Evolutionary conservation across 148 eudicot species (phyloP).

Genomic region (Camellia lanceoleosa): DNA sequence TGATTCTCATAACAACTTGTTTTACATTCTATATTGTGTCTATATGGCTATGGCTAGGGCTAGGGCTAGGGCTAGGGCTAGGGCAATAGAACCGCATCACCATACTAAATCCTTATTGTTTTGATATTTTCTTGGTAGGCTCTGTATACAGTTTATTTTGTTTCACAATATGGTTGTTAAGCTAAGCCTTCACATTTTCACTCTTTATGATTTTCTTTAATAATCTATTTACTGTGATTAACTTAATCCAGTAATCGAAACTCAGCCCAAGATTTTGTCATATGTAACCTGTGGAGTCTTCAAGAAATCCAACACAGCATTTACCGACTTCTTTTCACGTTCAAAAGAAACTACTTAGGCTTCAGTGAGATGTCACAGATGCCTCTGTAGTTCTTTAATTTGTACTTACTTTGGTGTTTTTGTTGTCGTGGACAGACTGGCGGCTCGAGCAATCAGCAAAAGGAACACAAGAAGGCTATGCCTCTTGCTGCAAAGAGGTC

Average conservation of each 20-base stretch:
- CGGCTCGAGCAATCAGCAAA: conserved; percentile 75
- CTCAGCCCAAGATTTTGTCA: neutral
- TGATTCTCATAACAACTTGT: neutral
- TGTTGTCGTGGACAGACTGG: conserved; percentile 57
- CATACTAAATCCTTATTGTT: too few relatives aligned
- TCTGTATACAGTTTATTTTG: too few relatives aligned
- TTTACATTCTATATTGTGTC: neutral
- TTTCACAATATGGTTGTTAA: too few relatives aligned
- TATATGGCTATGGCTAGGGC: neutral
- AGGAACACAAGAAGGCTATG: conserved; percentile 76
- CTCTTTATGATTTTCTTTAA: neutral
- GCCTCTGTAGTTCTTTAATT: too few relatives aligned
- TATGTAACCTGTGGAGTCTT: neutral
- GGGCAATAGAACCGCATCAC: neutral
- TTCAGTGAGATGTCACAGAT: too few relatives aligned
- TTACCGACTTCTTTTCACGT: neutral
- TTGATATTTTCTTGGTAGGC: neutral
- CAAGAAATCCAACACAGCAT: neutral
- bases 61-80: too few relatives aligned
- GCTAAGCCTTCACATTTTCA: neutral
- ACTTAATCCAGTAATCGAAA: neutral
- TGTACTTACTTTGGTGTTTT: neutral
- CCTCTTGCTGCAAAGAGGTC: conserved; percentile 79
- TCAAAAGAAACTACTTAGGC: neutral
- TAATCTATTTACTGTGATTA: neutral